Evolutionary conservation across 805 yeast species (phyloP), one percentile per base, ranked within the genome.

Genomic region (Candida vaughaniae): DNA sequence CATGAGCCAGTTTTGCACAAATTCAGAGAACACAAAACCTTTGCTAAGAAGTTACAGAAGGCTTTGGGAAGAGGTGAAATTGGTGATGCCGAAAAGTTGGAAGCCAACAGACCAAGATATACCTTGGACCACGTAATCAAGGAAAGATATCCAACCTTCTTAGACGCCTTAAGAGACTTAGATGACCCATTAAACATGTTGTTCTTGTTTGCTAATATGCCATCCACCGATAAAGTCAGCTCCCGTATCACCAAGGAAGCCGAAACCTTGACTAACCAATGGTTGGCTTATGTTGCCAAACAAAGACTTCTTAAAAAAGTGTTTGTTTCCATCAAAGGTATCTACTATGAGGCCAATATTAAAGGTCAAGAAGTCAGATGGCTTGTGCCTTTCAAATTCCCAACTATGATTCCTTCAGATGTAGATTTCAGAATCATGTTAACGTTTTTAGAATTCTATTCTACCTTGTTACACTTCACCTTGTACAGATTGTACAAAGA

Each of bases 341-440:
- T 91, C 12, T 93, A 93, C 64, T 93, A 91, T 58, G 88, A 89
- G 60, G 98, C 96, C 22, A 77, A 60, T 44, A 80, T 93, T 31
- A 81, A 77, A 60, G 99, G 99, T 48, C 96, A 89, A 62, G 95
- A 87, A 48, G 75, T 93, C 31, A 78, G 91, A 65, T 93, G 99
- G 99, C 78, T 93, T 42, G 95, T 88, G 31, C 99, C 99, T 16
- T 93, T 83, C 76, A 93, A 89, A 64, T 93, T 90, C 71, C 96
- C 99, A 14, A 95, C 91, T 62, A 85, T 85, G 62, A 84, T 93
- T 49, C 98, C 99, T 31, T 66, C 83, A 30, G 98, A 93, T 62
- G 81, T 93, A 42, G 99, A 93, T 66, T 91, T 93, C 72, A 78
- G 93, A 64, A 88, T 93, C 69, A 93, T 93, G 99, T 73, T 88